These are phyloP conservation scores for Ustilago bromivora DNA, from an alignment of 1,284 basidiomycete genomes.

Conservation along the genomic window DNA sequence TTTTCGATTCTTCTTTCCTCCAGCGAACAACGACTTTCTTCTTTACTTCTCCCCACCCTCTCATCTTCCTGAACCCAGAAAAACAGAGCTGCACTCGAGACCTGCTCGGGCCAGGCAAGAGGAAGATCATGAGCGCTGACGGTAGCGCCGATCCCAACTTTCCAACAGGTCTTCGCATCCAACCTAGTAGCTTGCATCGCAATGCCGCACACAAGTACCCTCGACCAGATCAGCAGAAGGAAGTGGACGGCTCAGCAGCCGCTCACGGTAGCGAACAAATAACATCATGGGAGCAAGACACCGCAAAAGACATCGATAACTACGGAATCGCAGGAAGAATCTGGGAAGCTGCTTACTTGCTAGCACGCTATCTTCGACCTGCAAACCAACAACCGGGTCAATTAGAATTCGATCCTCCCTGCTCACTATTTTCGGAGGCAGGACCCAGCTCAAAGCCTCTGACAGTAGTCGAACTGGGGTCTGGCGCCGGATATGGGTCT, in stretches of 20 bases:
- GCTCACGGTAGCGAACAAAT: not conserved
- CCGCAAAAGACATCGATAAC: constrained; percentile 57
- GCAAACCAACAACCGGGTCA: not conserved
- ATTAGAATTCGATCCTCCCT: constrained; percentile 62
- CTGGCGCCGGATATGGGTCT: constrained; percentile 64
- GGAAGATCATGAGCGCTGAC: constrained; percentile 21
- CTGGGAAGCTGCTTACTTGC: constrained; percentile 67
- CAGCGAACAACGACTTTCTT: not conserved
- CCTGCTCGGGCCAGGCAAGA: constrained; percentile 13
- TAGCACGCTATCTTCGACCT: constrained; percentile 53
- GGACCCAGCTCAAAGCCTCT: constrained; percentile 9
- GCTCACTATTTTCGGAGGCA: constrained; percentile 41
- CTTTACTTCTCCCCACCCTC: not conserved
- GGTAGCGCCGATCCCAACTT: constrained; percentile 59
- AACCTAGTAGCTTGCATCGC: constrained; percentile 47
- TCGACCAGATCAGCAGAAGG: not conserved
- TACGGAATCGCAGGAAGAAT: constrained; percentile 68
- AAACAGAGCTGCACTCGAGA: constrained; percentile 6
- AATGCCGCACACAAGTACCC: not conserved
- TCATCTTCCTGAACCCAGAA: not conserved
- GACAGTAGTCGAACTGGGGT: constrained; percentile 62
- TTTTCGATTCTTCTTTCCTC: constrained; percentile 3
- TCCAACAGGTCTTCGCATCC: constrained; percentile 53
- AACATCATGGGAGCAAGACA: constrained; percentile 57
- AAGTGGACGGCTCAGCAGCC: not conserved